A percentile compares a stretch with the other conserved stretches of the same genome.
These are phyloP conservation scores for Malus orientalis DNA, from an alignment of 306 rosid species.

Conservation along the genomic window DNA sequence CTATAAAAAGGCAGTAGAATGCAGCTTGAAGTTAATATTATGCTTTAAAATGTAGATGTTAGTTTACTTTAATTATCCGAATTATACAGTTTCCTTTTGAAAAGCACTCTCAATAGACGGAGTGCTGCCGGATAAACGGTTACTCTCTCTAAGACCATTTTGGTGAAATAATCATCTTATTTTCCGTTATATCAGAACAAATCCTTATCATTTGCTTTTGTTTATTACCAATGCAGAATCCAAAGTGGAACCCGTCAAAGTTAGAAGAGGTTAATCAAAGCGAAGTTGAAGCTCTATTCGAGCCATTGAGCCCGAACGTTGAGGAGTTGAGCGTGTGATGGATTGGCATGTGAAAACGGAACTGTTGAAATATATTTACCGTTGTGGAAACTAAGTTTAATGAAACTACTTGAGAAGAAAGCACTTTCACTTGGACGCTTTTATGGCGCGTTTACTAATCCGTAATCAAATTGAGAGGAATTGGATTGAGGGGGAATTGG, in stretches of 20 bases:
- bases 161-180: neutral
- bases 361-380: neutral
- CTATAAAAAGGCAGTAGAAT: conserved; percentile 1
- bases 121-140: neutral
- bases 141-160: neutral
- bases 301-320: conserved; percentile 49
- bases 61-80: neutral
- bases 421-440: neutral
- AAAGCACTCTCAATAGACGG: neutral
- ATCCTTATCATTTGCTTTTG: neutral
- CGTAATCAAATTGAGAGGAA: too few relatives aligned
- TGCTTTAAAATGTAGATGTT: neutral
- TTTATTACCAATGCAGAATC: conserved; percentile 53
- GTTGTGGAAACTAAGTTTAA: neutral
- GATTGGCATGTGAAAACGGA: neutral
- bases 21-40: neutral
- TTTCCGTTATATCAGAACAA: neutral
- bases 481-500: too few relatives aligned
- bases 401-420: neutral
- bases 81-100: neutral
- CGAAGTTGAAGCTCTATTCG: conserved; percentile 58
- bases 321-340: conserved; percentile 23
- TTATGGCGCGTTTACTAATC: too few relatives aligned
- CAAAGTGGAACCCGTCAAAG: conserved; percentile 71
- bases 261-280: conserved; percentile 56